A percentile compares a stretch with the other conserved stretches of the same genome.
Evolutionary conservation across 2,329 filamentous ascomycete species (phyloP).

Genomic region (Fonsecaea monophora): DNA sequence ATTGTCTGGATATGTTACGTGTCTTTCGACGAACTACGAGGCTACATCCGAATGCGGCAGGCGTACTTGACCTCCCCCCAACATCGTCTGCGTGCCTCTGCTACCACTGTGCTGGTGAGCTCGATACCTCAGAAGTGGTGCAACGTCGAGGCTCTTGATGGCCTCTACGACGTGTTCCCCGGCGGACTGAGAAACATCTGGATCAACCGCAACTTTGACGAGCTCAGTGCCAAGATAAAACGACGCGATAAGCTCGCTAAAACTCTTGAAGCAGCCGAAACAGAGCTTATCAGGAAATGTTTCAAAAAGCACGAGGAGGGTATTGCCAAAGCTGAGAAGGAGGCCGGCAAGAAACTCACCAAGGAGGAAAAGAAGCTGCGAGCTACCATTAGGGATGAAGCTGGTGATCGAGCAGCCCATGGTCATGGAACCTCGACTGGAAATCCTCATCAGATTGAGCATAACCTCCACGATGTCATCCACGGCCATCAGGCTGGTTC

Average conservation of each 20-base stretch:
- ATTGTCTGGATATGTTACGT: slow-evolving; percentile 85
- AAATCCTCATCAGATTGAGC: slow-evolving; percentile 62
- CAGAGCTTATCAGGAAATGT: slow-evolving; percentile 78
- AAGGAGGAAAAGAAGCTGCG: slow-evolving; percentile 49
- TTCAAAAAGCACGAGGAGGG: slow-evolving; percentile 80
- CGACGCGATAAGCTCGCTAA: slow-evolving; percentile 73
- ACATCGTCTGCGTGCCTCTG: slow-evolving; percentile 89
- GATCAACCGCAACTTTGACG: slow-evolving; percentile 89
- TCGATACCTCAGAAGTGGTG: slow-evolving; percentile 92
- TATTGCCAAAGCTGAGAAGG: slow-evolving; percentile 68
- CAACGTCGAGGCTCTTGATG: slow-evolving; percentile 77
- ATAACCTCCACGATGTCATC: slow-evolving; percentile 57
- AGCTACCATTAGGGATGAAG: slow-evolving; percentile 60
- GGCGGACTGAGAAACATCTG: slow-evolving; percentile 95
- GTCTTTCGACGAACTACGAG: slow-evolving; percentile 82
- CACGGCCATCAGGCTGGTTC: slow-evolving; percentile 38
- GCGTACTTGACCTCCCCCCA: slow-evolving; percentile 94
- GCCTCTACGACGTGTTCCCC: slow-evolving; percentile 93
- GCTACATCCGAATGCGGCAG: slow-evolving; percentile 92
- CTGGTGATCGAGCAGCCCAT: slow-evolving; percentile 53
- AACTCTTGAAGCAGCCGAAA: slow-evolving; percentile 80
- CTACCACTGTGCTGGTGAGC: slow-evolving; percentile 92
- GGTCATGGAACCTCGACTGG: slow-evolving; percentile 62
- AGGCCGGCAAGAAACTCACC: slow-evolving; percentile 56
- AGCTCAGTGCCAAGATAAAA: slow-evolving; percentile 82